Conservation (phyloP, 2,329 filamentous ascomycete genomes). For the Akanthomyces lecanii region DNA sequence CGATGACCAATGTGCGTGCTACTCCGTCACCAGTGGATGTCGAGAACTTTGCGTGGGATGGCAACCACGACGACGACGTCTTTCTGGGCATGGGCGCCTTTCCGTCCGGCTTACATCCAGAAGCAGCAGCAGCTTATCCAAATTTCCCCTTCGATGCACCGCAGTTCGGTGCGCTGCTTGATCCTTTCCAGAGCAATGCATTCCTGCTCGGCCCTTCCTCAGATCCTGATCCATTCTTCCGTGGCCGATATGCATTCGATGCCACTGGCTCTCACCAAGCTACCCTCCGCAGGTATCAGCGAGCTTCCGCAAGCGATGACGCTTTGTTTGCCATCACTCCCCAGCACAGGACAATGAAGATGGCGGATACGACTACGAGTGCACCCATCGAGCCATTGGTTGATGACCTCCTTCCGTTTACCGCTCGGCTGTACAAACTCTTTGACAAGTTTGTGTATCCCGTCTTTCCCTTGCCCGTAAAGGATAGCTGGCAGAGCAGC, state of each 20-base stretch:
- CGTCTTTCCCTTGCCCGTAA: background rate
- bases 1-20: background rate
- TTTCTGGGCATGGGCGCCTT: background rate
- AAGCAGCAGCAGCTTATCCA: background rate
- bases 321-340: background rate
- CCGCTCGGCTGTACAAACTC: background rate
- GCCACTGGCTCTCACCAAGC: background rate
- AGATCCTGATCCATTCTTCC: background rate
- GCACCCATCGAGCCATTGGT: background rate
- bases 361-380: background rate
- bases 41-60: background rate
- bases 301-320: background rate
- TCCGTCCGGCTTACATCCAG: background rate
- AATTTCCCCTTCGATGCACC: background rate
- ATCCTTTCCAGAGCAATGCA: background rate
- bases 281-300: background rate
- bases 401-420: background rate
- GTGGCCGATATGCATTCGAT: background rate
- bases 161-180: background rate
- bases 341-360: background rate
- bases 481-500: background rate
- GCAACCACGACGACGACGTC: background rate
- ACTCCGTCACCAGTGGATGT: background rate
- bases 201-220: background rate
- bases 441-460: background rate